Percentiles rank a stretch among this genome's conserved stretches.
Conservation (phyloP, 2,329 filamentous ascomycete genomes). For the Aspergillus sp. region DNA sequence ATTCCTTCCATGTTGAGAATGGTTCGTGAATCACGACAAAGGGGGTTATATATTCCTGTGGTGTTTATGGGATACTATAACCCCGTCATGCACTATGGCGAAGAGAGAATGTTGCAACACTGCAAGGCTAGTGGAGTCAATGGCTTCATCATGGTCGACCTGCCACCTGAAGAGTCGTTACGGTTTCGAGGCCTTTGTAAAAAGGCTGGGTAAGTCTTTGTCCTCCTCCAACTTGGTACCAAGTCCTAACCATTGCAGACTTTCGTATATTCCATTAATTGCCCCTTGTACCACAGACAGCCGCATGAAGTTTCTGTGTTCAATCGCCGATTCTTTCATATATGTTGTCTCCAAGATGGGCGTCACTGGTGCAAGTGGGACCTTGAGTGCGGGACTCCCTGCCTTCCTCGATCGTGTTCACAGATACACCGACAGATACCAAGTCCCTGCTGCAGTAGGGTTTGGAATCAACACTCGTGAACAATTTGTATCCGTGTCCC, state of each 20-base stretch:
- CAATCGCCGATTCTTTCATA: constrained; percentile 96
- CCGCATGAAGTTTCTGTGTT: constrained; percentile 92
- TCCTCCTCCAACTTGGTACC: background rate
- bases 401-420: constrained; percentile 80
- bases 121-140: constrained; percentile 81
- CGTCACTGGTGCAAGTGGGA: constrained; percentile 84
- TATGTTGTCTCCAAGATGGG: constrained; percentile 98
- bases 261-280: constrained; percentile 94
- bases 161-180: constrained; percentile 91
- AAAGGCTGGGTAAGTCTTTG: constrained; percentile 23
- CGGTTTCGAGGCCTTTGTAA: constrained; percentile 51
- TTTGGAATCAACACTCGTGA: constrained; percentile 95
- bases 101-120: constrained; percentile 81
- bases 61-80: constrained; percentile 99
- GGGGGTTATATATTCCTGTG: constrained; percentile 75
- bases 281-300: constrained; percentile 87
- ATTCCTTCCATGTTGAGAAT: constrained; percentile 75
- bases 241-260: constrained; percentile 39
- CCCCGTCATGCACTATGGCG: constrained; percentile 87
- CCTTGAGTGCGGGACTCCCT: constrained; percentile 75
- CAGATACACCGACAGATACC: constrained; percentile 69
- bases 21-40: constrained; percentile 71
- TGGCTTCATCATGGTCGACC: constrained; percentile 92
- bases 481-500: constrained; percentile 81
- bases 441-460: constrained; percentile 85